A percentile compares a stretch with the other conserved stretches of the same genome.
Conservation (phyloP, 805 yeast species). For the Candida suzukii region DNA sequence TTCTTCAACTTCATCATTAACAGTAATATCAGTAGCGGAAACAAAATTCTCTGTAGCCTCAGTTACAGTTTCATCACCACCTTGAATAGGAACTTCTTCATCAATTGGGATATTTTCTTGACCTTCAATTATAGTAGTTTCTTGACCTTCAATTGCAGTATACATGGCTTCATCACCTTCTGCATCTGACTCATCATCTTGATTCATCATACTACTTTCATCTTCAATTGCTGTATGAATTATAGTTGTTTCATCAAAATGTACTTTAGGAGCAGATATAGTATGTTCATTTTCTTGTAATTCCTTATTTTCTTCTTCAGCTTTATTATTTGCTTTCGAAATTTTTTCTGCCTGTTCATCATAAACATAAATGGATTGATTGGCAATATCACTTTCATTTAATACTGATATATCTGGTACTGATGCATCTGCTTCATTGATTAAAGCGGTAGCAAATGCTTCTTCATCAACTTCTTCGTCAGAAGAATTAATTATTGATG, state of each 20-base stretch:
- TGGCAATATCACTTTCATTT: conserved; percentile 10
- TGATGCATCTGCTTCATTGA: conserved; percentile 9
- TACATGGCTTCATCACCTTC: not conserved
- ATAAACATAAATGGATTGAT: conserved; percentile 18
- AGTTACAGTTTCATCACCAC: not conserved
- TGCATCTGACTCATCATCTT: not conserved
- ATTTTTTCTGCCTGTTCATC: conserved; percentile 5
- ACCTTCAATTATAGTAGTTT: not conserved
- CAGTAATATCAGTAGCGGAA: not conserved
- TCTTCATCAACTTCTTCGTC: conserved; percentile 14
- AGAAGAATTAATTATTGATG: conserved; percentile 14
- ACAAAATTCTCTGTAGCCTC: too few species aligned
- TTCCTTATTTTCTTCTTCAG: not conserved
- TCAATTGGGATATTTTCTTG: not conserved
- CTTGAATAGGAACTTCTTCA: not conserved
- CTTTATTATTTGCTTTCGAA: too few species aligned
- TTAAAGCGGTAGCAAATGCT: conserved; percentile 19
- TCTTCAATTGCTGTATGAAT: not conserved
- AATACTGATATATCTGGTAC: conserved; percentile 3
- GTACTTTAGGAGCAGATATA: not conserved
- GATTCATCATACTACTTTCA: not conserved
- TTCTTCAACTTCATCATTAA: not conserved
- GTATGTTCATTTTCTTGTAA: not conserved
- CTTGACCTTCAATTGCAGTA: not conserved
- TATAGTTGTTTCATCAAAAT: not conserved